These are phyloP conservation scores for Endocalyx cinctus DNA, from an alignment of 2,329 filamentous ascomycete genomes.

Conservation along the genomic window DNA sequence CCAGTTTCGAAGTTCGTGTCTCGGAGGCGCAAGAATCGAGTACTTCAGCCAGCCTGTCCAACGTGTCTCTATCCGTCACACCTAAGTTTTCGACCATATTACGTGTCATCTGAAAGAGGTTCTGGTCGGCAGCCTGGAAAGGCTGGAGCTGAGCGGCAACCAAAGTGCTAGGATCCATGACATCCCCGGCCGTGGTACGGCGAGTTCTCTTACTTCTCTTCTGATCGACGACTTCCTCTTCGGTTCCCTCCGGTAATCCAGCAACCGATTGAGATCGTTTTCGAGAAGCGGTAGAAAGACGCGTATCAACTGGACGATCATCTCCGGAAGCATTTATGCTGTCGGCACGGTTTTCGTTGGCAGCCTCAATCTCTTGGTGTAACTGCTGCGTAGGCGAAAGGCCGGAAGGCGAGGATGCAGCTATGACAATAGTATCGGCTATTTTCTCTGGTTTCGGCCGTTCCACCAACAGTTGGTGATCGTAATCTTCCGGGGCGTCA, in stretches of 20 bases:
- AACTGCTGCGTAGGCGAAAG: slow-evolving; percentile 17
- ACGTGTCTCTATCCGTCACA: slow-evolving; percentile 43
- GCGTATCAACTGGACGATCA: slow-evolving; percentile 30
- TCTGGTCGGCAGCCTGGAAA: slow-evolving; percentile 52
- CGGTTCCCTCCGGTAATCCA: slow-evolving; percentile 49
- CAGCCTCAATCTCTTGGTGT: slow-evolving; percentile 34
- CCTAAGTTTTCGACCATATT: slow-evolving; percentile 52
- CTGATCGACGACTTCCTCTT: slow-evolving; percentile 53
- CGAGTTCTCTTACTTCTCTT: slow-evolving; percentile 64
- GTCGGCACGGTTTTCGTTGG: slow-evolving; percentile 28
- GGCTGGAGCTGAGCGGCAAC: slow-evolving; percentile 52
- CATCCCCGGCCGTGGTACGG: slow-evolving; percentile 51
- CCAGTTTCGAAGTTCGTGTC: slow-evolving; percentile 45
- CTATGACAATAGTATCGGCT: slow-evolving; percentile 6
- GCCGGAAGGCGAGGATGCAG: slow-evolving; percentile 3
- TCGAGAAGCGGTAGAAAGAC: slow-evolving; percentile 40
- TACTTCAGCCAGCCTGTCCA: slow-evolving; percentile 43
- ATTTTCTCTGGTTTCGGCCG: slow-evolving; percentile 13
- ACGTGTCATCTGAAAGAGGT: slow-evolving; percentile 51
- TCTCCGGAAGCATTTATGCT: slow-evolving; percentile 26
- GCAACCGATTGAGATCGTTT: slow-evolving; percentile 61
- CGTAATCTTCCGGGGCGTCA: slow-evolving; percentile 24
- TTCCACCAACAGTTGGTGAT: slow-evolving; percentile 18
- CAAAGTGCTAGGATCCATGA: slow-evolving; percentile 46
- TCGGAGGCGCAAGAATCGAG: slow-evolving; percentile 49